Evolutionary conservation across 2,329 filamentous ascomycete genomes (phyloP).

Genomic region (Coniochaeta hoffmannii): DNA sequence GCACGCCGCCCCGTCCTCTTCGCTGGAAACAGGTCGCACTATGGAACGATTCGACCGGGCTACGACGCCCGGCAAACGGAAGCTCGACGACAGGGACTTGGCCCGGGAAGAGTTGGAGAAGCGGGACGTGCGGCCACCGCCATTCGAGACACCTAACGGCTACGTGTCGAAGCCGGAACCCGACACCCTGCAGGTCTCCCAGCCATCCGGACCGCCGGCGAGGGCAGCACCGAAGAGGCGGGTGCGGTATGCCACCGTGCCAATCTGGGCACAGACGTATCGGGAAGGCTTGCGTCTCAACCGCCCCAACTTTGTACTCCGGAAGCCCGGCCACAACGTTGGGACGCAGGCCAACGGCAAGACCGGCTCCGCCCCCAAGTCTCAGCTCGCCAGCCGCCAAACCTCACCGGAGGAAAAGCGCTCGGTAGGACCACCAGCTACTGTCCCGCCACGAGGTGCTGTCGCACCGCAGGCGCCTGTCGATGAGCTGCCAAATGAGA

Average conservation of each 20-base stretch:
- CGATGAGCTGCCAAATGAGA: constrained; percentile 10
- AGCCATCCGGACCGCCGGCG: constrained; percentile 23
- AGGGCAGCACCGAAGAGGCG: constrained; percentile 29
- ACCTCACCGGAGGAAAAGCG: constrained; percentile 38
- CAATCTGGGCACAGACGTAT: constrained; percentile 41
- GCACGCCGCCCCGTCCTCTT: neutral
- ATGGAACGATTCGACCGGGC: constrained; percentile 21
- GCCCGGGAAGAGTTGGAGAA: constrained; percentile 44
- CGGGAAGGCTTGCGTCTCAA: constrained; percentile 28
- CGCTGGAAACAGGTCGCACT: neutral
- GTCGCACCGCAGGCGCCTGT: constrained; percentile 8
- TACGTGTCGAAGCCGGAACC: constrained; percentile 12
- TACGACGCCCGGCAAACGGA: constrained; percentile 36
- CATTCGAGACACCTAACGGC: constrained; percentile 39
- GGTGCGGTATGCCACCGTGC: constrained; percentile 27
- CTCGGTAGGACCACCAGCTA: constrained; percentile 14
- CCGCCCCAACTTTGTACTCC: constrained; percentile 38
- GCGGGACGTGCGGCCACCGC: constrained; percentile 38
- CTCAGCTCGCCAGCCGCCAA: constrained; percentile 33
- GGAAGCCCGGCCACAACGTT: constrained; percentile 24
- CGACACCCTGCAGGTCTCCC: constrained; percentile 14
- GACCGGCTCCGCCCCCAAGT: constrained; percentile 17
- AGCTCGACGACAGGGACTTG: constrained; percentile 39
- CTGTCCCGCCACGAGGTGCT: neutral
- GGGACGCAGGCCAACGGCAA: constrained; percentile 30